Evolutionary conservation across 2,329 filamentous ascomycete genomes (phyloP).

Genomic region (Corniculantispora saksenae): DNA sequence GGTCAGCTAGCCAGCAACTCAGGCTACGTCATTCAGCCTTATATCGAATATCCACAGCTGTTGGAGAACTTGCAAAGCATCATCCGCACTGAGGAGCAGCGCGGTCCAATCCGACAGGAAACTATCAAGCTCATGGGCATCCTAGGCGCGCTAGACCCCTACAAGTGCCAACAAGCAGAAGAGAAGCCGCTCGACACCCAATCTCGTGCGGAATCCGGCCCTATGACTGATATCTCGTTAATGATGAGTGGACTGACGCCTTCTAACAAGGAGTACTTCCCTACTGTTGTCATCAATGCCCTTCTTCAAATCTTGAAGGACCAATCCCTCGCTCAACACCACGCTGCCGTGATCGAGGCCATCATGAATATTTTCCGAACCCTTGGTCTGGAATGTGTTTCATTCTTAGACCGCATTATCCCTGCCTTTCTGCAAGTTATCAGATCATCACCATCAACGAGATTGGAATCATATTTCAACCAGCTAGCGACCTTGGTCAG

Average conservation of each 20-base stretch:
- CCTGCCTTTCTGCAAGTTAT: conserved; percentile 93
- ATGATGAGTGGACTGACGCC: conserved; percentile 98
- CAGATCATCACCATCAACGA: conserved; percentile 71
- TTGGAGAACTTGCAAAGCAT: conserved; percentile 92
- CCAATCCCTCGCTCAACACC: conserved; percentile 83
- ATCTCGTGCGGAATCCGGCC: conserved; percentile 60
- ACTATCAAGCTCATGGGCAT: conserved; percentile 97
- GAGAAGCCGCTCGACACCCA: conserved; percentile 84
- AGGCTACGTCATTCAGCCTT: conserved; percentile 95
- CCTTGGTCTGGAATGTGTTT: conserved; percentile 90
- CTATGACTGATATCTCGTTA: conserved; percentile 87
- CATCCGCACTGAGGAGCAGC: conserved; percentile 84
- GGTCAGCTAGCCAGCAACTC: conserved; percentile 94
- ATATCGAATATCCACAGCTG: conserved; percentile 90
- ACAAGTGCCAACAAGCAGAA: conserved; percentile 93
- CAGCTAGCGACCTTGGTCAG: conserved; percentile 90
- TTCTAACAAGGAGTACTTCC: conserved; percentile 97
- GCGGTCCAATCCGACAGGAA: conserved; percentile 82
- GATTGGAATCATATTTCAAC: conserved; percentile 95
- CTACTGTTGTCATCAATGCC: conserved; percentile 95
- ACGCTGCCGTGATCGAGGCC: conserved; percentile 91
- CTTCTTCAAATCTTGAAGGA: conserved; percentile 91
- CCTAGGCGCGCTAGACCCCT: conserved; percentile 89
- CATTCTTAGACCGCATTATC: conserved; percentile 90
- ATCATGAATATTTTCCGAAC: conserved; percentile 99